phyloP scores from a whole-genome alignment of 345 rosid genomes.

The Camelina laxa region DNA sequence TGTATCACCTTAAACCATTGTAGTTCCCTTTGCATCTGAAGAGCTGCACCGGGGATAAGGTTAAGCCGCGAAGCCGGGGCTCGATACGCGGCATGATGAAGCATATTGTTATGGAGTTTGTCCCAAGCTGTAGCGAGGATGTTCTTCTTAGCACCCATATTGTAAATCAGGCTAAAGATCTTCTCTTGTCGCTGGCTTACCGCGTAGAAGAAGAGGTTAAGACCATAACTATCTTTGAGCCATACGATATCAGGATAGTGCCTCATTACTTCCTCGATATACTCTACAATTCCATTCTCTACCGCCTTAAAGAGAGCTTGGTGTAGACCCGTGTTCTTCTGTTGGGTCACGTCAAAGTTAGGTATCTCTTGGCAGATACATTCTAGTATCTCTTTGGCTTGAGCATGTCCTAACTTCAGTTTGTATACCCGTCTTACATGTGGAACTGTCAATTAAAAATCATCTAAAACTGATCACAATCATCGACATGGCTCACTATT shows the following conservation, averaged over 20 bases:
- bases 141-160: constrained; percentile 66
- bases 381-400: constrained; percentile 55
- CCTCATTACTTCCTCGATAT: constrained; percentile 56
- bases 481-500: neutral
- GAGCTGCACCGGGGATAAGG: constrained; percentile 69
- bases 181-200: constrained; percentile 70
- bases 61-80: constrained; percentile 68
- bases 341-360: constrained; percentile 37
- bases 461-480: constrained; percentile 3
- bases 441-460: constrained; percentile 51
- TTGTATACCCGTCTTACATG: constrained; percentile 50
- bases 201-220: constrained; percentile 63
- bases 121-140: constrained; percentile 55
- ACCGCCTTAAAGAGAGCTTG: constrained; percentile 61
- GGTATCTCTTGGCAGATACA: constrained; percentile 61
- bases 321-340: constrained; percentile 44
- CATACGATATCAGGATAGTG: constrained; percentile 64
- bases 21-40: constrained; percentile 82
- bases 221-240: constrained; percentile 50
- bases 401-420: constrained; percentile 58
- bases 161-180: constrained; percentile 68
- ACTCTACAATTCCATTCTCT: constrained; percentile 66
- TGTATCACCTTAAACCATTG: constrained; percentile 76
- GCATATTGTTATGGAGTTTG: constrained; percentile 55
- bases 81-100: constrained; percentile 68